Evolutionary conservation across 2,329 filamentous ascomycete species (phyloP).

Genomic region (Epichloe festucae): DNA sequence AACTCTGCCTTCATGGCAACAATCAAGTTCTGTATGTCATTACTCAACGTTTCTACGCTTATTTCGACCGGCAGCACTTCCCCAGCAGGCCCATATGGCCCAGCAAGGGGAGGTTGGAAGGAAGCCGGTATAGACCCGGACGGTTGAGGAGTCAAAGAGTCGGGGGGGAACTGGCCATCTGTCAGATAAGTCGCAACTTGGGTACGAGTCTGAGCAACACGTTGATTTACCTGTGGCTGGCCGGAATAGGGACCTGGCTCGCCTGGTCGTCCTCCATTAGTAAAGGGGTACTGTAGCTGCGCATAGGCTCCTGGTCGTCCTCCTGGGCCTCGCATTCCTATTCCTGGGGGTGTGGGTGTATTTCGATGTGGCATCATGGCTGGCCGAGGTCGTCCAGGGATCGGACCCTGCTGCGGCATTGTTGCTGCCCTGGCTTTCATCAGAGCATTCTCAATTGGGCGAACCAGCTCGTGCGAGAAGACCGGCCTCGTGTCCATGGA

Average conservation of each 20-base stretch:
- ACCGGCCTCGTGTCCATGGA: conserved; percentile 88
- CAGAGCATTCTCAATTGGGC: conserved; percentile 85
- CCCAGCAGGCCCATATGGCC: conserved; percentile 21
- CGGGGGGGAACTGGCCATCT: conserved; percentile 19
- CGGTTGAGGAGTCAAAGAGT: conserved; percentile 27
- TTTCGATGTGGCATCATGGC: conserved; percentile 48
- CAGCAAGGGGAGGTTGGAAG: conserved; percentile 28
- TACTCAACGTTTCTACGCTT: conserved; percentile 63
- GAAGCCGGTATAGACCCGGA: conserved; percentile 21
- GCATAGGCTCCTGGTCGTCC: conserved; percentile 13
- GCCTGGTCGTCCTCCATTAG: conserved; percentile 18
- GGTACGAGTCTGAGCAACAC: background rate
- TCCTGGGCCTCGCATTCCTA: conserved; percentile 22
- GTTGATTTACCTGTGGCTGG: conserved; percentile 17
- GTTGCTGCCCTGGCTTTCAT: conserved; percentile 62
- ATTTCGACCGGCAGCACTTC: conserved; percentile 30
- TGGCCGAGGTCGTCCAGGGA: conserved; percentile 36
- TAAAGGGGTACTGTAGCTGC: conserved; percentile 15
- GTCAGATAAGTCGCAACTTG: conserved; percentile 1
- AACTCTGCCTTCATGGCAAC: conserved; percentile 59
- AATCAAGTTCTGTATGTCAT: conserved; percentile 72
- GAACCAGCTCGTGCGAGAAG: conserved; percentile 74
- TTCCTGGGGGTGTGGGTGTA: conserved; percentile 59
- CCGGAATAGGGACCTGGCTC: conserved; percentile 11
- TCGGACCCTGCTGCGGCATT: conserved; percentile 37